Conservation (phyloP, 176 grass and related monocot species). For the Eragrostis curvula region DNA sequence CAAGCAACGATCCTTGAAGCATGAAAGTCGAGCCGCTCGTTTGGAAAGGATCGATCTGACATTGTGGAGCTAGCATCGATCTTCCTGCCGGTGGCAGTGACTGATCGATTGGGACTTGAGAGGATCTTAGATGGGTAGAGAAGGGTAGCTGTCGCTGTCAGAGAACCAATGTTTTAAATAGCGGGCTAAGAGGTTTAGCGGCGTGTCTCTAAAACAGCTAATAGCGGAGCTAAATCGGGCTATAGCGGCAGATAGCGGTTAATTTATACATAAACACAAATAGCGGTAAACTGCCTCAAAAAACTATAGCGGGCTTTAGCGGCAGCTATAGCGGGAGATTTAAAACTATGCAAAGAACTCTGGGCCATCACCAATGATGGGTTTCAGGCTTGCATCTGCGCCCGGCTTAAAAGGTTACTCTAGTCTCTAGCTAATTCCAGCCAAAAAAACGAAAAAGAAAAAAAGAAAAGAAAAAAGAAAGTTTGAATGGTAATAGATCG, state of each 20-base stretch:
- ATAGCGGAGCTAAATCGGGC: no score
- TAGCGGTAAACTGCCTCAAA: no score
- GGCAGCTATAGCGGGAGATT: no score
- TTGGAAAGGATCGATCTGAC: conserved; percentile 13
- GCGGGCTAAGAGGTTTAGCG: no score
- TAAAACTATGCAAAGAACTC: neutral
- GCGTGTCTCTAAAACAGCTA: no score
- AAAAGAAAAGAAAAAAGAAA: neutral
- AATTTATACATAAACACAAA: no score
- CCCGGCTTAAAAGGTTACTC: neutral
- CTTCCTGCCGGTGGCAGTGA: neutral
- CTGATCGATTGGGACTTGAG: conserved; percentile 30
- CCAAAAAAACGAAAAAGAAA: neutral
- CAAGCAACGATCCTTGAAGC: conserved; percentile 19
- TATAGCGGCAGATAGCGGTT: no score
- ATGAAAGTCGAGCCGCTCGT: conserved; percentile 40
- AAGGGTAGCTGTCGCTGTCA: conserved; percentile 33
- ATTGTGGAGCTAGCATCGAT: conserved; percentile 38
- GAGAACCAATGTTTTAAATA: no score
- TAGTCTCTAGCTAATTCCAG: neutral
- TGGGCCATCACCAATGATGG: conserved; percentile 30
- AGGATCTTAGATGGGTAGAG: conserved; percentile 23
- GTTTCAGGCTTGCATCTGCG: neutral
- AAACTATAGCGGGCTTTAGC: no score
- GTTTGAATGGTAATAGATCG: no score